A percentile compares a stretch with the other conserved stretches of the same genome.
phyloP scores from a whole-genome alignment of 768 basidiomycete genomes.

The Termitomyces sp. region DNA sequence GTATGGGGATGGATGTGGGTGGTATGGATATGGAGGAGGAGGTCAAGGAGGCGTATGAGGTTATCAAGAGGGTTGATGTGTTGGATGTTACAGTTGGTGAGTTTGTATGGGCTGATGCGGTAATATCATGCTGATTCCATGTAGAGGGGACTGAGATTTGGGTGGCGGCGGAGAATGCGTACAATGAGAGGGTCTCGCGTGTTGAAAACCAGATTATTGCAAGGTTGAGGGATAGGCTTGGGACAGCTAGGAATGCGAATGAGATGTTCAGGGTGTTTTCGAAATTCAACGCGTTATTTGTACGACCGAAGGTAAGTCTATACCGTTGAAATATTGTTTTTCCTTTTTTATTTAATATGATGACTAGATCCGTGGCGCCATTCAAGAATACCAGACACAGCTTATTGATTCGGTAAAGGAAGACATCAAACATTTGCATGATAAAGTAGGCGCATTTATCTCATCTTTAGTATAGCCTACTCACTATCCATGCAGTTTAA shows the following conservation, averaged over 20 bases:
- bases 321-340: background rate
- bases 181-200: conserved; percentile 94
- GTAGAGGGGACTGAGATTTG: conserved; percentile 96
- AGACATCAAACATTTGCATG: conserved; percentile 92
- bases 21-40: conserved; percentile 99
- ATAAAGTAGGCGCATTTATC: conserved; percentile 56
- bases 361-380: conserved; percentile 88
- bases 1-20: conserved; percentile 72
- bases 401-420: conserved; percentile 99
- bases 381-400: conserved; percentile 98
- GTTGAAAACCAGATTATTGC: conserved; percentile 99
- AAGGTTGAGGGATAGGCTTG: conserved; percentile 84
- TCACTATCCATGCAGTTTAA: conserved; percentile 63
- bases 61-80: conserved; percentile 95
- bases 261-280: conserved; percentile 99
- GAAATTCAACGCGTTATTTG: conserved; percentile 96
- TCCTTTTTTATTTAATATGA: background rate
- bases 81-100: conserved; percentile 89
- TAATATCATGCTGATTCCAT: background rate
- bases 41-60: conserved; percentile 93
- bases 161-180: conserved; percentile 96
- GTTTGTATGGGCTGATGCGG: conserved; percentile 23
- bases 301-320: conserved; percentile 80
- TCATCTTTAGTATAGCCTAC: background rate
- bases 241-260: conserved; percentile 94